Percentiles rank a stretch among this genome's conserved stretches.
These are phyloP conservation scores for Rutstroemia sp. DNA, from an alignment of 2,329 filamentous ascomycete genomes.

Conservation along the genomic window DNA sequence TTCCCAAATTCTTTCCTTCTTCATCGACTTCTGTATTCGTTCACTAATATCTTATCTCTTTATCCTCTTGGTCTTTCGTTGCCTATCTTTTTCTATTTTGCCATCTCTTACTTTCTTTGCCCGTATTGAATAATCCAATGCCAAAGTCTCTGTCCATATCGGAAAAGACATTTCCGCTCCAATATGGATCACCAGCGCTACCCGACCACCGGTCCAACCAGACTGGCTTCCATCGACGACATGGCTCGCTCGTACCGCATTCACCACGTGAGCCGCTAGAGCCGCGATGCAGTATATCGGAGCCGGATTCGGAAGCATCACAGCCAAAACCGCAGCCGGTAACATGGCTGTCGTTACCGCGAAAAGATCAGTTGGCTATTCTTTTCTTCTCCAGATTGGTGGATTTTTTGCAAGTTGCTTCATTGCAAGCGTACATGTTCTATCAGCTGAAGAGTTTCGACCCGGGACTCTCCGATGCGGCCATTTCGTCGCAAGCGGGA, in stretches of 20 bases:
- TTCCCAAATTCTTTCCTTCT: background rate
- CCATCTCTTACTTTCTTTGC: background rate
- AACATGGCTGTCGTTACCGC: conserved; percentile 66
- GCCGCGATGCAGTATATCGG: background rate
- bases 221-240: conserved; percentile 2
- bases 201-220: background rate
- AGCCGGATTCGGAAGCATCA: conserved; percentile 3
- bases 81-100: background rate
- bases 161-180: background rate
- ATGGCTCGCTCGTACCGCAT: background rate
- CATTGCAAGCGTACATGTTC: conserved; percentile 63
- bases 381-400: conserved; percentile 72
- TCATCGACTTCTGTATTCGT: background rate
- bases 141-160: background rate
- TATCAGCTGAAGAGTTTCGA: conserved; percentile 80
- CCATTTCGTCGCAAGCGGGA: conserved; percentile 70
- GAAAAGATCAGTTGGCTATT: conserved; percentile 69
- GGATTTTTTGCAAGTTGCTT: conserved; percentile 76
- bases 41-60: background rate
- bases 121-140: background rate
- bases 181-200: background rate
- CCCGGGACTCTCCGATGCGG: conserved; percentile 45
- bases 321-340: conserved; percentile 32
- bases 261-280: background rate
- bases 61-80: background rate